These are phyloP conservation scores for Phytophthora constricta DNA, from an alignment of 352 stramenopile species.

Conservation along the genomic window DNA sequence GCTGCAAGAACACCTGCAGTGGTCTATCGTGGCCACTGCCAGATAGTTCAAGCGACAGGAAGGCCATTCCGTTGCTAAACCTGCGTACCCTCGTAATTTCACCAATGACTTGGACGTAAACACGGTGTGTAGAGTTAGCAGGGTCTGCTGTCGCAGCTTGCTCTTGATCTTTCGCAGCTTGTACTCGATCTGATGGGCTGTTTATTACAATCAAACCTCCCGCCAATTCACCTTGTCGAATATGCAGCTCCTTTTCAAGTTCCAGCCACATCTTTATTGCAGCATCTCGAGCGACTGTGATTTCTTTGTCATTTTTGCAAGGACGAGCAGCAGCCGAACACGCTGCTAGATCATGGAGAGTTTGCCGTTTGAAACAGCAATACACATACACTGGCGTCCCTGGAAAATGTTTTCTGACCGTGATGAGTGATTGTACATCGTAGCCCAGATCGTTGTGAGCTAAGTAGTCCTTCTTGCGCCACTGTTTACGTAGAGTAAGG, in stretches of 20 bases:
- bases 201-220: conserved; percentile 17
- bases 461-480: conserved; percentile 68
- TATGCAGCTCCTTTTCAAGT: conserved; percentile 22
- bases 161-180: conserved; percentile 26
- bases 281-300: conserved; percentile 7
- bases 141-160: conserved; percentile 12
- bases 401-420: conserved; percentile 15
- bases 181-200: conserved; percentile 15
- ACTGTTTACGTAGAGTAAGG: conserved; percentile 66
- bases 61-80: conserved; percentile 58
- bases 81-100: conserved; percentile 46
- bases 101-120: conserved; percentile 45
- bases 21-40: conserved; percentile 25
- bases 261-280: conserved; percentile 25
- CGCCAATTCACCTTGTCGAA: conserved; percentile 16
- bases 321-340: background rate
- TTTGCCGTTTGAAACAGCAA: conserved; percentile 39
- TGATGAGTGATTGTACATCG: conserved; percentile 39
- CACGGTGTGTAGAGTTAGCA: background rate
- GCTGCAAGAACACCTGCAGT: conserved; percentile 49
- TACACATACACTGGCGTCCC: conserved; percentile 47
- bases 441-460: conserved; percentile 43
- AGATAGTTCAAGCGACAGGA: conserved; percentile 44
- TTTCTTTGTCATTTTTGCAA: background rate
- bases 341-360: background rate